Conservation (phyloP, 106 monocot genomes). For the Hemerocallis citrina region DNA sequence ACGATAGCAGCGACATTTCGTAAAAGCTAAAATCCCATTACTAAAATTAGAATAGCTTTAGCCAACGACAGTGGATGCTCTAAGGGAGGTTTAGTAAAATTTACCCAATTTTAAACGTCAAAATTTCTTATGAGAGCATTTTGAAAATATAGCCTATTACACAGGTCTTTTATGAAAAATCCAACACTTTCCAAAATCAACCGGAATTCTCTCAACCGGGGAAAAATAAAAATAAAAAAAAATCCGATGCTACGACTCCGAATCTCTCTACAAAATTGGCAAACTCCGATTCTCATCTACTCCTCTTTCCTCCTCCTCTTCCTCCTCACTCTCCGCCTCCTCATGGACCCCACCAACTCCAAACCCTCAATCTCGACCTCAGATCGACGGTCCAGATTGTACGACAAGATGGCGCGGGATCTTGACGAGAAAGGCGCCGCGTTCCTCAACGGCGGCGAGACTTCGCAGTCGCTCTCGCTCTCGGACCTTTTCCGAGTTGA, state of each 20-base stretch:
- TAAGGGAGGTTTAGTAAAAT: too few species aligned
- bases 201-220: too few species aligned
- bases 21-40: too few species aligned
- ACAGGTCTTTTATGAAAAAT: too few species aligned
- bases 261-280: conserved; percentile 3
- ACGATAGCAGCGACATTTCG: too few species aligned
- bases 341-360: conserved; percentile 18
- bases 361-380: conserved; percentile 12
- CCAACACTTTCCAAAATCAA: too few species aligned
- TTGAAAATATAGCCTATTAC: too few species aligned
- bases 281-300: conserved; percentile 29
- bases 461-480: conserved; percentile 77
- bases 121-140: too few species aligned
- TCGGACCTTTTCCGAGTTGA: conserved; percentile 61
- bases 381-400: conserved; percentile 49
- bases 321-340: conserved; percentile 16
- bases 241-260: conserved; percentile 17
- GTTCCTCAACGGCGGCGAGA: conserved; percentile 71
- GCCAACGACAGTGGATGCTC: too few species aligned
- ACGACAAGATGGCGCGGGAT: conserved; percentile 74
- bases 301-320: conserved; percentile 20
- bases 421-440: conserved; percentile 61
- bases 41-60: too few species aligned
- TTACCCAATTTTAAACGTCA: too few species aligned
- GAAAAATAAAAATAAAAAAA: background rate